Conservation (phyloP, 306 rosid genomes). For the Arachis stenosperma region DNA sequence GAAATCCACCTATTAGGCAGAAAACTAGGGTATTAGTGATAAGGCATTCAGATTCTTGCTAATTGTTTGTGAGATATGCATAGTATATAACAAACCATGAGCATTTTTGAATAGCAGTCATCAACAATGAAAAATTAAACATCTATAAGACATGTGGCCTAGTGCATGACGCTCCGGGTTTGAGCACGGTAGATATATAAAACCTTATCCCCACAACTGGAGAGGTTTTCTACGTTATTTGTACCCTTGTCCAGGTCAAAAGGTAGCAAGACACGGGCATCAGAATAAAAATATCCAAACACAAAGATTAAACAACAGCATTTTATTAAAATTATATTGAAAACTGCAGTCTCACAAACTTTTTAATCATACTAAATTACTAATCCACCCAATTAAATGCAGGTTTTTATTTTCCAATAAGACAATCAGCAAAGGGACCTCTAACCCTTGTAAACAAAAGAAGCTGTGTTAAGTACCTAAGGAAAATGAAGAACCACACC, state of each 20-base stretch:
- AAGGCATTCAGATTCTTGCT: constrained; percentile 12
- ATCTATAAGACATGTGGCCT: neutral
- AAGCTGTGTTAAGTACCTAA: too few relatives aligned
- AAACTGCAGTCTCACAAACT: neutral
- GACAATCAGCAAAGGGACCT: neutral
- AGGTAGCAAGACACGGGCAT: neutral
- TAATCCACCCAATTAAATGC: neutral
- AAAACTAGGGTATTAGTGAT: constrained; percentile 27
- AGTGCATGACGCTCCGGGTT: too few relatives aligned
- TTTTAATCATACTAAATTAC: constrained; percentile 5
- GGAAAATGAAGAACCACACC: too few relatives aligned
- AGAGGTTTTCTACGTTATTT: too few relatives aligned
- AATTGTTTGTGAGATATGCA: constrained; percentile 4
- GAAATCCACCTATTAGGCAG: constrained; percentile 64
- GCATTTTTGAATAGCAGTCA: neutral
- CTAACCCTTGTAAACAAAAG: too few relatives aligned
- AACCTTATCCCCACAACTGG: too few relatives aligned
- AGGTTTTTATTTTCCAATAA: constrained; percentile 14
- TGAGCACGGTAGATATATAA: too few relatives aligned
- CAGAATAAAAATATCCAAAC: constrained; percentile 1
- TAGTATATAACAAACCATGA: neutral
- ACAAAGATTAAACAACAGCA: neutral
- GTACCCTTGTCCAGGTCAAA: too few relatives aligned
- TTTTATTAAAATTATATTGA: neutral
- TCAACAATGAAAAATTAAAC: constrained; percentile 26